Evolutionary conservation across 2,329 filamentous ascomycete species (phyloP).

Genomic region (Zalaria sp.): DNA sequence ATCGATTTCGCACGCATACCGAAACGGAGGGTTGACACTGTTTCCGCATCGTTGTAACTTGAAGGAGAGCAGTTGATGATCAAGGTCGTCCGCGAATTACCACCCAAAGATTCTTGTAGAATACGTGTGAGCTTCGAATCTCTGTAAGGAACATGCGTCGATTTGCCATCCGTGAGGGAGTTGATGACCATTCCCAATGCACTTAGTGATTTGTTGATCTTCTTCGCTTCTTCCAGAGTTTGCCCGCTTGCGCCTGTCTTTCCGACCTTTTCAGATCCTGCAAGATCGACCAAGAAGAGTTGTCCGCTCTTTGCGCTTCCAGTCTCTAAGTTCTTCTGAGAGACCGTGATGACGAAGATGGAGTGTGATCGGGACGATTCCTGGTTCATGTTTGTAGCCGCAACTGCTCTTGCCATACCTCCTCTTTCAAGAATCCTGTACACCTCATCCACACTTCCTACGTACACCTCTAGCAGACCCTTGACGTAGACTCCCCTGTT

Average conservation of each 20-base stretch:
- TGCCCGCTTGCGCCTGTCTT: slow-evolving; percentile 97
- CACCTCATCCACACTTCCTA: slow-evolving; percentile 87
- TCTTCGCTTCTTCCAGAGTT: slow-evolving; percentile 95
- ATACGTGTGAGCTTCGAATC: slow-evolving; percentile 97
- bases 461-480: slow-evolving; percentile 85
- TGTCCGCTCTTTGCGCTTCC: slow-evolving; percentile 93
- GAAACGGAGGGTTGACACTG: slow-evolving; percentile 79
- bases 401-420: slow-evolving; percentile 77
- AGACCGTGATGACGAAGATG: slow-evolving; percentile 93
- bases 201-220: slow-evolving; percentile 99
- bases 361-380: slow-evolving; percentile 97
- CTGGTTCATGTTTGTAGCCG: slow-evolving; percentile 97
- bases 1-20: slow-evolving; percentile 95
- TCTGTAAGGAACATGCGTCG: slow-evolving; percentile 87
- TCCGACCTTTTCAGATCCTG: slow-evolving; percentile 95
- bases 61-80: slow-evolving; percentile 99
- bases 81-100: slow-evolving; percentile 94
- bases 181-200: slow-evolving; percentile 99
- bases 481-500: slow-evolving; percentile 93
- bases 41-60: slow-evolving; percentile 95
- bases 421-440: slow-evolving; percentile 94
- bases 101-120: slow-evolving; percentile 89
- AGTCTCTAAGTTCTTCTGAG: slow-evolving; percentile 94
- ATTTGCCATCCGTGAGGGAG: slow-evolving; percentile 90
- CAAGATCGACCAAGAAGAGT: slow-evolving; percentile 93